phyloP scores from a whole-genome alignment of 2,329 filamentous ascomycete genomes.

The Fusarium acutatum region DNA sequence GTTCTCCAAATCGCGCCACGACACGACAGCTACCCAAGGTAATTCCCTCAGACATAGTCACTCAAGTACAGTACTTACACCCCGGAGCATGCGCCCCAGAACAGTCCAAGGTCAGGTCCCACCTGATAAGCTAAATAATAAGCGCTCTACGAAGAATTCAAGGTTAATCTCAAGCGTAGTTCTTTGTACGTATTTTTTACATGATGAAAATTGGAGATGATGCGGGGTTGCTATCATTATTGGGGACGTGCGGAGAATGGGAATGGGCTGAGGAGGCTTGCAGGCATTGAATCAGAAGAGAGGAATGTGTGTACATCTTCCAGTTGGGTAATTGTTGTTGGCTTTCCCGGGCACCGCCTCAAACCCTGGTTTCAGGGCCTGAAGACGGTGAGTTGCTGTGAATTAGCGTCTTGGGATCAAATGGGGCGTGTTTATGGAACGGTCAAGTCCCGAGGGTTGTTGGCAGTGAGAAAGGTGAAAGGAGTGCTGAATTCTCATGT shows the following conservation, averaged over 20 bases:
- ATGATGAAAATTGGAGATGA: conserved; percentile 38
- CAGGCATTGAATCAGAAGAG: background rate
- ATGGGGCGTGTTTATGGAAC: background rate
- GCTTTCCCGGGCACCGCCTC: background rate
- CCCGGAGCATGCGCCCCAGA: conserved; percentile 29
- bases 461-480: background rate
- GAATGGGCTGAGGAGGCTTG: background rate
- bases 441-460: conserved; percentile 4
- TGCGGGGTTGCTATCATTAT: conserved; percentile 25
- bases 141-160: background rate
- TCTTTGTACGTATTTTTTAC: conserved; percentile 39
- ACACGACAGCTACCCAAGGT: background rate
- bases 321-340: background rate
- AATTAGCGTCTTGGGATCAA: background rate
- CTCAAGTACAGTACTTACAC: conserved; percentile 25
- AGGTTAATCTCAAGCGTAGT: conserved; percentile 26
- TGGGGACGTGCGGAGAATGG: conserved; percentile 29
- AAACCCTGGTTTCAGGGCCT: background rate
- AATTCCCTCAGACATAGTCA: conserved; percentile 12
- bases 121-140: conserved; percentile 14
- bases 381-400: background rate
- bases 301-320: background rate
- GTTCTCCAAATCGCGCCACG: conserved; percentile 2
- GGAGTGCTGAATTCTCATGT: background rate
- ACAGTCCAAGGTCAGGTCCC: background rate